A percentile compares a stretch with the other conserved stretches of the same genome.
phyloP scores from a whole-genome alignment of 2,329 filamentous ascomycete species.

The Microdochium nivale region DNA sequence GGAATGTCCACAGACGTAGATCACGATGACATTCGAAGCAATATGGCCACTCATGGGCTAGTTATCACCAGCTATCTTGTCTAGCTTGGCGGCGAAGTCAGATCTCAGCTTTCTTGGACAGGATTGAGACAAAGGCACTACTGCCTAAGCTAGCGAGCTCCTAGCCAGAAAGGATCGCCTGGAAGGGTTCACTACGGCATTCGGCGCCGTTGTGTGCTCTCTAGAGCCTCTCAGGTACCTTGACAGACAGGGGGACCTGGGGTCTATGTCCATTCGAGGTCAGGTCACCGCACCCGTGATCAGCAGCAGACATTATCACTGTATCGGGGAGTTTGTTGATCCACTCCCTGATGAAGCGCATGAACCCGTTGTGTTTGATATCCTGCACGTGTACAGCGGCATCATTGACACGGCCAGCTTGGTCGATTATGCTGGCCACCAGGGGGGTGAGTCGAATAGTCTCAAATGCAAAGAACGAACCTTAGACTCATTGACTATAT shows the following conservation, averaged over 20 bases:
- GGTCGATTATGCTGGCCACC: constrained; percentile 27
- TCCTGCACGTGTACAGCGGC: constrained; percentile 42
- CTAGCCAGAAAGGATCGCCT: constrained; percentile 19
- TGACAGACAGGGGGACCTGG: constrained; percentile 19
- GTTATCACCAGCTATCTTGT: constrained; percentile 19
- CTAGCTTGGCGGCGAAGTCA: constrained; percentile 19
- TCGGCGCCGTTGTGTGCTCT: constrained; percentile 19
- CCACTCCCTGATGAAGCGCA: constrained; percentile 26
- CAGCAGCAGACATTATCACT: constrained; percentile 27
- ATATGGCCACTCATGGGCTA: constrained; percentile 25
- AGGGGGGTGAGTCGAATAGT: too few species aligned
- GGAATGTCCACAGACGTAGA: constrained; percentile 22
- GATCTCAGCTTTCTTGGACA: constrained; percentile 15
- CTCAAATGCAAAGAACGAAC: too few species aligned
- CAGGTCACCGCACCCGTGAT: constrained; percentile 30
- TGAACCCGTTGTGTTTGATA: constrained; percentile 28
- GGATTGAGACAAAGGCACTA: constrained; percentile 17
- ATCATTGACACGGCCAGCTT: constrained; percentile 40
- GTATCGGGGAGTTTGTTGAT: constrained; percentile 28
- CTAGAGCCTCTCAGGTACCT: constrained; percentile 18
- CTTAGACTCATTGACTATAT: too few species aligned
- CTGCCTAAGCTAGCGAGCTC: constrained; percentile 20
- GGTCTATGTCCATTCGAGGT: constrained; percentile 28
- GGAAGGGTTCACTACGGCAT: constrained; percentile 16
- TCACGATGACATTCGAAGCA: constrained; percentile 23